Evolutionary conservation across 345 rosid genomes (phyloP).

Genomic region (Murraya paniculata): DNA sequence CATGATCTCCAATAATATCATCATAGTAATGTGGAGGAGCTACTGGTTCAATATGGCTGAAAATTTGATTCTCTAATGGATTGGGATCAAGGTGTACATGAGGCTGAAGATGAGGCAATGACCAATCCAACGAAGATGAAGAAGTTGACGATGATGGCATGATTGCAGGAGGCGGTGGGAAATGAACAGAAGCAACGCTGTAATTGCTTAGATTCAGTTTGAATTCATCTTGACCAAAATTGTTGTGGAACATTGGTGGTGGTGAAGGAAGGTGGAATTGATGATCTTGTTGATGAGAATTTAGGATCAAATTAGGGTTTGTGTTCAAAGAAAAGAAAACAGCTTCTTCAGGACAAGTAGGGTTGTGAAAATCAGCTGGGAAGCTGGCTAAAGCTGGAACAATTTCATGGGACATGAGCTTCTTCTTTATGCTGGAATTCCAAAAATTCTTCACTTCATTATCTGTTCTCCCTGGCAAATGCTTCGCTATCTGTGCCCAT

Average conservation of each 20-base stretch:
- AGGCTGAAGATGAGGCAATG: constrained; percentile 25
- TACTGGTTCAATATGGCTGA: constrained; percentile 19
- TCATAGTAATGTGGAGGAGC: not conserved
- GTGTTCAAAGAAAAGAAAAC: constrained; percentile 36
- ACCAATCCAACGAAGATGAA: constrained; percentile 31
- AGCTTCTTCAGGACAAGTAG: constrained; percentile 12
- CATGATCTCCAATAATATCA: too few relatives aligned
- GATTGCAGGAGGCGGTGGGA: constrained; percentile 6
- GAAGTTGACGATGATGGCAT: constrained; percentile 12
- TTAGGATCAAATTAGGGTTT: constrained; percentile 55
- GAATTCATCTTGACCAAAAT: constrained; percentile 43
- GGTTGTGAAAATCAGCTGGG: constrained; percentile 19
- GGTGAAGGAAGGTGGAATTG: constrained; percentile 37
- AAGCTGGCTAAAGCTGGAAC: constrained; percentile 34
- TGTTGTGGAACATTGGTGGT: constrained; percentile 45
- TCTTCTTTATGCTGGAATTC: constrained; percentile 91
- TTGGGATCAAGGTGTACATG: constrained; percentile 20
- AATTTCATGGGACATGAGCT: constrained; percentile 59
- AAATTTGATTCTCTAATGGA: constrained; percentile 23
- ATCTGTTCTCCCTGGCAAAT: constrained; percentile 89
- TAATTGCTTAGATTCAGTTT: constrained; percentile 23
- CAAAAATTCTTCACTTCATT: constrained; percentile 95
- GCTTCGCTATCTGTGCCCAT: constrained; percentile 93
- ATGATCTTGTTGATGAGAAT: constrained; percentile 20
- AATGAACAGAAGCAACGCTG: constrained; percentile 26